These are phyloP conservation scores for Groenewaldozyma auringiensis DNA, from an alignment of 1,139 yeast genomes.

Conservation along the genomic window DNA sequence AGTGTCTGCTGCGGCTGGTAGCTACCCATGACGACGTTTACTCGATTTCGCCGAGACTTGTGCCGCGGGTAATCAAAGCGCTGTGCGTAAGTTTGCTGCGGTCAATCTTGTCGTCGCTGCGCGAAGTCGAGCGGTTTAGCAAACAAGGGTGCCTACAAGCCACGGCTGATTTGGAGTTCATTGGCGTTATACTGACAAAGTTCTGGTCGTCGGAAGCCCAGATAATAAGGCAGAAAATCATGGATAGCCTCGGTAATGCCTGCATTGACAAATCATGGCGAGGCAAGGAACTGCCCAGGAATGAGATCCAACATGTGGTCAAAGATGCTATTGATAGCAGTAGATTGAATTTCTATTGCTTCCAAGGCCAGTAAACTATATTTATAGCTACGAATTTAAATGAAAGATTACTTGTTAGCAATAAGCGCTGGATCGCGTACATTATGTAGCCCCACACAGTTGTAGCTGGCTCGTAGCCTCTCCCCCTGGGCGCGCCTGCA, in stretches of 20 bases:
- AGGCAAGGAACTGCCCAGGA: slow-evolving; percentile 22
- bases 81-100: slow-evolving; percentile 41
- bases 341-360: slow-evolving; percentile 6
- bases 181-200: slow-evolving; percentile 28
- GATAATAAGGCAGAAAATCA: slow-evolving; percentile 25
- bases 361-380: not conserved
- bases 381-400: too few species aligned
- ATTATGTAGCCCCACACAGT: too few species aligned
- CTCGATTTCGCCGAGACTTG: slow-evolving; percentile 41
- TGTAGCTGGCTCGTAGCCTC: too few species aligned
- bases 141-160: slow-evolving; percentile 34
- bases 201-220: slow-evolving; percentile 28
- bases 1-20: slow-evolving; percentile 45
- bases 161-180: slow-evolving; percentile 35
- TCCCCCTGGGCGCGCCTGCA: too few species aligned
- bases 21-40: slow-evolving; percentile 46
- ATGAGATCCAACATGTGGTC: slow-evolving; percentile 20
- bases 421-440: too few species aligned
- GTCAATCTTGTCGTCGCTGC: slow-evolving; percentile 38
- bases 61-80: slow-evolving; percentile 38
- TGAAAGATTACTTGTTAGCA: too few species aligned
- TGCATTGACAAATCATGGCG: slow-evolving; percentile 18
- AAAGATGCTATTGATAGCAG: slow-evolving; percentile 16
- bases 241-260: slow-evolving; percentile 24
- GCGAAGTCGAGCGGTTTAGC: slow-evolving; percentile 35